Evolutionary conservation across 106 monocot genomes (phyloP), one percentile per base, ranked within the genome.

Genomic region (Phalaenopsis aphrodite): DNA sequence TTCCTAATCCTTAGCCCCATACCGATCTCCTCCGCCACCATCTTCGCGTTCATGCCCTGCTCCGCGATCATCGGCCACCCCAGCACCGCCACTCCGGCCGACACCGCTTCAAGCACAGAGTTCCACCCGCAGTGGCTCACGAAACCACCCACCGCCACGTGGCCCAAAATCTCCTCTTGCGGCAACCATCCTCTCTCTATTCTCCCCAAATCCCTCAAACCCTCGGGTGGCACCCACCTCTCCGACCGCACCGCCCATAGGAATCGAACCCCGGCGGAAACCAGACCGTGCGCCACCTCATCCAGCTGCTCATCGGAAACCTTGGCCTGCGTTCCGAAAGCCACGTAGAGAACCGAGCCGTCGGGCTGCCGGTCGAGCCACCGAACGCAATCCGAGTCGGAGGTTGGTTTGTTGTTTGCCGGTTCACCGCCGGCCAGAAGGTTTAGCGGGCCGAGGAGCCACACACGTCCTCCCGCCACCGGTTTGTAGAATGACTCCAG

Each of bases 91-190:
- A 84, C 84, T 1, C 88, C 92, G 4, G 66, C 71, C 7, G 69
- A 2, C 45, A 86, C 56, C 68, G 84, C 83, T 82, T 89, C 89
- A 46, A 92, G 42, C 78, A 89, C 85, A 58, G 92, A 92, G 86
- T 92, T 92, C 92, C 92, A 92, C 30, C 92, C 89, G 79, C 89
- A 89, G 77, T 92, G 92, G 80, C 77, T 87, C 71, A 92, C 17
- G 77, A 89, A 87, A 15, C 83, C 89, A 2, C 82, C 84, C 5
- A 81, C 77, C 0, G 81, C 56, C 76, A 30, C 65, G 72, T 89
- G 89, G 15, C 58, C 48, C 56, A 92, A 75, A 3, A 89, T 64
- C 78, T 75, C 64, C 75, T 57, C 36, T 74, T 92, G 92, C 36
- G 85, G 85, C 19, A 72, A 80, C 92, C 92, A 92, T 2, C 80